Evolutionary conservation across 2,329 filamentous ascomycete genomes (phyloP).

Genomic region (Zymoseptoria brevis): DNA sequence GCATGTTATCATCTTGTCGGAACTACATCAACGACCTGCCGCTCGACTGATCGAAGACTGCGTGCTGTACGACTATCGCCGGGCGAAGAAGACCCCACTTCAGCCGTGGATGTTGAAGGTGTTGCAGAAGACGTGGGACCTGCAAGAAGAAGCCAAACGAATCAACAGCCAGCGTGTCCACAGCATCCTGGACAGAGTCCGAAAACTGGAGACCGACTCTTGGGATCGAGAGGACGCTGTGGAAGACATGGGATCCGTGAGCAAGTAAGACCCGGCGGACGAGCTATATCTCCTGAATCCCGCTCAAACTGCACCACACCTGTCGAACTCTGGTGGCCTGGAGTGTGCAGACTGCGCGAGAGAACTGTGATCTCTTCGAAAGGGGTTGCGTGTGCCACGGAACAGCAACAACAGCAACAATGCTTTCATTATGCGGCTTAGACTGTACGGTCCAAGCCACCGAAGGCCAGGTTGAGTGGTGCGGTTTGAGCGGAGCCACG

Average conservation of each 20-base stretch:
- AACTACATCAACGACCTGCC: constrained; percentile 62
- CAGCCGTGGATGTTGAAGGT: constrained; percentile 54
- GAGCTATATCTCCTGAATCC: too few species aligned
- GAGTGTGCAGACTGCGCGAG: too few species aligned
- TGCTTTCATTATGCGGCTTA: too few species aligned
- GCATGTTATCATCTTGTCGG: constrained; percentile 63
- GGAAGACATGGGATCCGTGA: constrained; percentile 37
- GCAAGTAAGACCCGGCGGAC: too few species aligned
- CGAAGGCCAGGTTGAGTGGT: too few species aligned
- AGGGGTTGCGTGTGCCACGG: too few species aligned
- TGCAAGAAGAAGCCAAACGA: constrained; percentile 53
- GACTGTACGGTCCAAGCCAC: too few species aligned
- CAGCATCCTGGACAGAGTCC: constrained; percentile 51
- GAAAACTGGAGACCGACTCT: constrained; percentile 58
- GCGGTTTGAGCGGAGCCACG: too few species aligned
- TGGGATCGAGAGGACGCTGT: constrained; percentile 67
- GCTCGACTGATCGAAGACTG: constrained; percentile 71
- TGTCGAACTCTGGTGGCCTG: too few species aligned
- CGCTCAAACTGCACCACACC: too few species aligned
- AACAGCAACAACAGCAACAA: too few species aligned
- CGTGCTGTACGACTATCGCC: constrained; percentile 66
- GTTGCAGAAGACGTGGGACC: constrained; percentile 51
- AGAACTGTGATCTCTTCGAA: too few species aligned
- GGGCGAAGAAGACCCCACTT: constrained; percentile 49
- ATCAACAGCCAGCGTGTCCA: constrained; percentile 47